Evolutionary conservation across 345 rosid species (phyloP).

Genomic region (Hirschfeldia incana): DNA sequence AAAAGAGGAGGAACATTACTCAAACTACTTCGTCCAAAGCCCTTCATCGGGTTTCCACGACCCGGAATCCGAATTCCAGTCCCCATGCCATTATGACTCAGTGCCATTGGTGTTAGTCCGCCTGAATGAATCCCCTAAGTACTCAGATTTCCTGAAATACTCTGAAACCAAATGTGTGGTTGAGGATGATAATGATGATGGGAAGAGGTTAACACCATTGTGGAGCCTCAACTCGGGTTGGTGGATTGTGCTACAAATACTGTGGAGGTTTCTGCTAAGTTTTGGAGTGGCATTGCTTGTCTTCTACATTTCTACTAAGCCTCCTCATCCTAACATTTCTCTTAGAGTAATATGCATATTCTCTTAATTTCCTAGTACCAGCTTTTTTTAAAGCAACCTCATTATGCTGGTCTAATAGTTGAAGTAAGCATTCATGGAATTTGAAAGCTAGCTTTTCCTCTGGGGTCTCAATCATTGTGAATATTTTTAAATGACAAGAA

Average conservation of each 20-base stretch:
- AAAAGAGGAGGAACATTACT: constrained; percentile 50
- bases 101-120: constrained; percentile 25
- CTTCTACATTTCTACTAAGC: constrained; percentile 77
- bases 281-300: constrained; percentile 73
- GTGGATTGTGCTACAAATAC: constrained; percentile 66
- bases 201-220: constrained; percentile 54
- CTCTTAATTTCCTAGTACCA: neutral
- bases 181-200: constrained; percentile 25
- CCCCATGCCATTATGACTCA: constrained; percentile 47
- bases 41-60: constrained; percentile 53
- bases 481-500: neutral
- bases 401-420: too few relatives aligned
- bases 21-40: constrained; percentile 71
- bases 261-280: constrained; percentile 77
- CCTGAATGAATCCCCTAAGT: constrained; percentile 47
- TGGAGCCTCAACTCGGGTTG: constrained; percentile 47
- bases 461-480: neutral
- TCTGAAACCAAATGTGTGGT: constrained; percentile 50
- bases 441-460: too few relatives aligned
- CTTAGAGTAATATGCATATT: constrained; percentile 53
- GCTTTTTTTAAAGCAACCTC: neutral
- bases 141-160: constrained; percentile 52
- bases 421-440: too few relatives aligned
- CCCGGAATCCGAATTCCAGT: constrained; percentile 42
- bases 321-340: constrained; percentile 69